Percentiles rank a stretch among this genome's conserved stretches.
Evolutionary conservation across 2,329 filamentous ascomycete species (phyloP).

Genomic region (Diaporthe ampelina): DNA sequence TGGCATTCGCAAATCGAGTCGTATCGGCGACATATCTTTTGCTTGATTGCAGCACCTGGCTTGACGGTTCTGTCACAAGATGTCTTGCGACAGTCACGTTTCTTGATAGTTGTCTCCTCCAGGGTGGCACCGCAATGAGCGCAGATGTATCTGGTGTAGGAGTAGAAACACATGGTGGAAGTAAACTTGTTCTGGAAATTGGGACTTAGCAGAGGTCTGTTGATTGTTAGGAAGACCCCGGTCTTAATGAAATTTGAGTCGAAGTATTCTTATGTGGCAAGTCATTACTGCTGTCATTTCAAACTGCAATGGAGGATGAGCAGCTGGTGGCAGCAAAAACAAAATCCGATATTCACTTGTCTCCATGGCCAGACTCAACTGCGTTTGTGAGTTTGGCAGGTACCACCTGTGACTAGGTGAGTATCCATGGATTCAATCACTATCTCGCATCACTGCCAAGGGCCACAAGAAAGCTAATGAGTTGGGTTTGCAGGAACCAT

Average conservation of each 20-base stretch:
- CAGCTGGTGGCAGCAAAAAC: too few relatives aligned
- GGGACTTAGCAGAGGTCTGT: background rate
- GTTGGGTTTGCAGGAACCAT: background rate
- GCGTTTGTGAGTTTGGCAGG: background rate
- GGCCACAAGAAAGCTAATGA: background rate
- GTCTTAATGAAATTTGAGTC: background rate
- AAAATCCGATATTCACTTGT: background rate
- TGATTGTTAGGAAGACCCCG: too few relatives aligned
- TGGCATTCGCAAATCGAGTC: background rate
- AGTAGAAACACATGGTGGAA: background rate
- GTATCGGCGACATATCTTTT: background rate
- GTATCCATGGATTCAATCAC: background rate
- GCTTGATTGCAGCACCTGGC: background rate
- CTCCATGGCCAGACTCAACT: background rate
- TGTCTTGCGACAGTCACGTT: background rate
- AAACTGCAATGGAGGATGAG: background rate
- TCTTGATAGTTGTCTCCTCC: background rate
- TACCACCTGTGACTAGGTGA: background rate
- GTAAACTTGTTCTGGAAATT: background rate
- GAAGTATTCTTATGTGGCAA: background rate
- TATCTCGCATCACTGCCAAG: background rate
- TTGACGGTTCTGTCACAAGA: background rate
- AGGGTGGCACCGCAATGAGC: background rate
- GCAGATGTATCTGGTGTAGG: background rate
- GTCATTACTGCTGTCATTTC: background rate